Conservation (phyloP, 352 stramenopile genomes). For the Pythium plurisporium region DNA sequence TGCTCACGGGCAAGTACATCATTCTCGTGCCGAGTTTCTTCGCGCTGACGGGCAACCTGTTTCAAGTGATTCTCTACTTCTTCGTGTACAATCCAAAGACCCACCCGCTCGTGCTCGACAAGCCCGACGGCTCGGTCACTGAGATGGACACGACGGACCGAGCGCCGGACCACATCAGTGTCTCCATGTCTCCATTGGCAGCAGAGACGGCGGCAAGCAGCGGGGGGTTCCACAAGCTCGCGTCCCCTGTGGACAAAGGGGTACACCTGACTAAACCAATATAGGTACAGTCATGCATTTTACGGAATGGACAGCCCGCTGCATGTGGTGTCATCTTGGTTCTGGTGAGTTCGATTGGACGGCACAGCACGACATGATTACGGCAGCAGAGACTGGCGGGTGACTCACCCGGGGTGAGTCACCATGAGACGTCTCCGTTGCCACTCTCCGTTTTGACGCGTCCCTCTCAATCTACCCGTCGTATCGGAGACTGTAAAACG, state of each 20-base stretch:
- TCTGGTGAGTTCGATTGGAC: neutral
- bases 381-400: neutral
- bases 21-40: constrained; percentile 21
- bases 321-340: neutral
- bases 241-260: neutral
- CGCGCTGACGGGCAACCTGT: constrained; percentile 13
- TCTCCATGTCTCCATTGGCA: neutral
- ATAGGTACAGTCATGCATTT: neutral
- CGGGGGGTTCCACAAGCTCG: neutral
- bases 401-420: neutral
- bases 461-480: too few relatives aligned
- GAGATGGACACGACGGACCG: neutral
- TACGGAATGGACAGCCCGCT: neutral
- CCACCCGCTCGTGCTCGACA: constrained; percentile 18
- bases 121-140: neutral
- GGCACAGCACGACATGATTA: neutral
- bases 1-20: constrained; percentile 42
- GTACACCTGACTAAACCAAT: neutral
- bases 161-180: neutral
- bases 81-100: constrained; percentile 46
- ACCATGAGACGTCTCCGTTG: too few relatives aligned
- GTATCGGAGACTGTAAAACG: too few relatives aligned
- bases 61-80: constrained; percentile 36
- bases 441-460: too few relatives aligned
- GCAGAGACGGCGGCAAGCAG: neutral